phyloP scores from a whole-genome alignment of 306 rosid genomes.

The Clitoria ternatea region DNA sequence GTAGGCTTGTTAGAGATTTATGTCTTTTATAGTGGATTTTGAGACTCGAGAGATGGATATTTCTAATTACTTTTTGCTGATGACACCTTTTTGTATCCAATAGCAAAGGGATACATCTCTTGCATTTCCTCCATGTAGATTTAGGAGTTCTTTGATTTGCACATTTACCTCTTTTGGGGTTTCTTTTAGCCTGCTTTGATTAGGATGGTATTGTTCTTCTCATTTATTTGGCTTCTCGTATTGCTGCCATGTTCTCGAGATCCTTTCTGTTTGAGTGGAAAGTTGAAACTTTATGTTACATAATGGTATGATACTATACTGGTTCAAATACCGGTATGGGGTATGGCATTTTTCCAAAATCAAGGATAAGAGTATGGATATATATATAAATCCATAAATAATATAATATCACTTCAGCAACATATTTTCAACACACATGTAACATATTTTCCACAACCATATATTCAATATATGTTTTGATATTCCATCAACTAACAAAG shows the following conservation, averaged over 20 bases:
- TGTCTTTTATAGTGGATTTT: neutral
- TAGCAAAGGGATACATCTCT: neutral
- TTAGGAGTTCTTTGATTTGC: neutral
- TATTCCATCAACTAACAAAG: too few species aligned
- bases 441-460: too few species aligned
- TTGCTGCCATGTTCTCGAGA: conserved; percentile 4
- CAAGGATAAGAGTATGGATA: too few species aligned
- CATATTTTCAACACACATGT: too few species aligned
- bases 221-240: conserved; percentile 4
- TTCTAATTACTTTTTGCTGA: neutral
- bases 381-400: too few species aligned
- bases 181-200: conserved; percentile 1
- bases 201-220: neutral
- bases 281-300: too few species aligned
- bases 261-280: conserved; percentile 3
- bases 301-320: too few species aligned
- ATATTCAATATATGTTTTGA: too few species aligned
- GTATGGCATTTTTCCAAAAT: too few species aligned
- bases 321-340: too few species aligned
- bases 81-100: neutral
- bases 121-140: neutral
- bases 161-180: neutral
- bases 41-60: neutral
- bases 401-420: too few species aligned
- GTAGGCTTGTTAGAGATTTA: neutral